Base-by-base conservation (phyloP, 192 early-diverging fungal genomes). In the Podila clonocystis region DNA sequence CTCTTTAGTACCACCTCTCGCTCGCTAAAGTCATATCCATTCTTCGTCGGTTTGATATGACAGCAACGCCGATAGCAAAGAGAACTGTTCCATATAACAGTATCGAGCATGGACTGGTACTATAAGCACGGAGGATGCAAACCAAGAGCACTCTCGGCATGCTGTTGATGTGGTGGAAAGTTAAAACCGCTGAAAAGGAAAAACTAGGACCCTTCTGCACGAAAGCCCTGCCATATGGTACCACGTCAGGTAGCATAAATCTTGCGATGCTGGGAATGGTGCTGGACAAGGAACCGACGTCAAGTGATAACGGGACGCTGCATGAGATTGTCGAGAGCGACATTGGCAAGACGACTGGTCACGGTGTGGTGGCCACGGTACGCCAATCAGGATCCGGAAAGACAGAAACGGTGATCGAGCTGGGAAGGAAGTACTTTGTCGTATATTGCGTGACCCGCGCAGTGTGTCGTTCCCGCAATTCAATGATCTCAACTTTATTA, bases 341-440 rank as follows among this genome's bases (percentile, higher is more conserved):
- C 48, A 38, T 67, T 19, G 17, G 48, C 22, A 34, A 63, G 38
- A 11, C 49, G 8, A 68, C n/a, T 63, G 58, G 41, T 58, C 62
- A 50, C 22, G 19, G 55, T 34, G 33, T 70, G 22, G 67, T 74
- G 64, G 67, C 79, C 30, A 48, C 74, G 67, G 68, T 82, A 66
- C 72, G 29, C 48, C 80, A 36, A 34, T 75, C 80, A 24, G 73
- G 80, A 2, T 82, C 80, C 2, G 79, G 79, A 69, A 82, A 82
- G 63, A 65, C 72, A 36, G 72, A 52, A 0, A 75, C 68, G 24
- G 67, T 75, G 48, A 50, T 75, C 41, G 57, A 70, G 3, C 63
- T 82, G 63, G 72, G 62, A 58, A 71, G 28, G 17, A 60, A 41
- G 7, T 68, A 70, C 68, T 66, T 74, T 82, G 78, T 71, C n/a